phyloP scores from a whole-genome alignment of 1,284 basidiomycete species.

The Ganoderma leucocontextum region DNA sequence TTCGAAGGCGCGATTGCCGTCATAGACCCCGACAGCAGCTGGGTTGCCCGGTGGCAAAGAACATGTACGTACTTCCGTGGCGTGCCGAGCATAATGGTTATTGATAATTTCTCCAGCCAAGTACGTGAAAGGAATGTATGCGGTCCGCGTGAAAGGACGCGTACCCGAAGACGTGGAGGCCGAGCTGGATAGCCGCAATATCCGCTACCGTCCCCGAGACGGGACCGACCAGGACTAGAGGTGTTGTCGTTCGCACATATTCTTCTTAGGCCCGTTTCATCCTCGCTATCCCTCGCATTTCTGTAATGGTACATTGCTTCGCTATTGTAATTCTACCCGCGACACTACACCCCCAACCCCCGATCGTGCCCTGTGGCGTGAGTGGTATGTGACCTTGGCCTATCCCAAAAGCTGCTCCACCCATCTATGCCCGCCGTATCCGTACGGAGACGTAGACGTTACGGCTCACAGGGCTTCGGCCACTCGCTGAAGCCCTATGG shows the following conservation, averaged over 20 bases:
- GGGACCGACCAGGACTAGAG: conserved; percentile 72
- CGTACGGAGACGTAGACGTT: conserved; percentile 1
- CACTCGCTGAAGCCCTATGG: conserved; percentile 10
- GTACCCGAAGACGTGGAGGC: conserved; percentile 88
- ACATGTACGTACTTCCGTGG: conserved; percentile 67
- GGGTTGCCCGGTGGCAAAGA: conserved; percentile 95
- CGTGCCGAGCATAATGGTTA: neutral
- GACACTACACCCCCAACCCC: neutral
- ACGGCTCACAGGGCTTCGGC: conserved; percentile 8
- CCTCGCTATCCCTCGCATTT: neutral
- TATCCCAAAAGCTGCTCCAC: neutral
- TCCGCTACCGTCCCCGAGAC: conserved; percentile 83
- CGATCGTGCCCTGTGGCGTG: neutral
- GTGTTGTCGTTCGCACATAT: neutral
- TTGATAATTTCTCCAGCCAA: conserved; percentile 62
- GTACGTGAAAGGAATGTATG: conserved; percentile 88
- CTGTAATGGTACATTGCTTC: neutral
- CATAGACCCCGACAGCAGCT: conserved; percentile 89
- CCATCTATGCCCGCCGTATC: neutral
- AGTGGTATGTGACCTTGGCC: too few relatives aligned
- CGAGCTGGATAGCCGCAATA: conserved; percentile 76
- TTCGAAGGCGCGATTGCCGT: conserved; percentile 95
- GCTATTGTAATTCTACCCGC: conserved; percentile 5
- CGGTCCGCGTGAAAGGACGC: conserved; percentile 86
- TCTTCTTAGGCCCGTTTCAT: neutral